These are phyloP conservation scores for Erythrobasidium hasegawianum DNA, from an alignment of 1,284 basidiomycete species.

Conservation along the genomic window DNA sequence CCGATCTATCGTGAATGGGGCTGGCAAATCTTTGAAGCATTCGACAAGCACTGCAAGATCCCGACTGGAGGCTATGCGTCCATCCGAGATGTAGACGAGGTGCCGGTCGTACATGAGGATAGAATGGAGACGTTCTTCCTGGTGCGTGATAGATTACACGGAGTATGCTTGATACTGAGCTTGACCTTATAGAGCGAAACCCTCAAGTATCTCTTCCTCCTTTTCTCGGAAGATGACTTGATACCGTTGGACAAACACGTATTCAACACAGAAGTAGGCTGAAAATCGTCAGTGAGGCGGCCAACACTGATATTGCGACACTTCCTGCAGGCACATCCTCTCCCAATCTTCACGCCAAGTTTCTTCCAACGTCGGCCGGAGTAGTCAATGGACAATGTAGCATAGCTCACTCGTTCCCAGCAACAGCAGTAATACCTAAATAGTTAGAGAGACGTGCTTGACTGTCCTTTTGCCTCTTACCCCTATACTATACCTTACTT, in stretches of 20 bases:
- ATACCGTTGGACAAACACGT: slow-evolving; percentile 69
- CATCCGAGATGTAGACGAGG: slow-evolving; percentile 74
- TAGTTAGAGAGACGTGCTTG: too few species aligned
- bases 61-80: slow-evolving; percentile 75
- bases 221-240: slow-evolving; percentile 70
- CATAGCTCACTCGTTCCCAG: too few species aligned
- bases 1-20: slow-evolving; percentile 72
- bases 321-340: slow-evolving; percentile 59
- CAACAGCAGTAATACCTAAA: too few species aligned
- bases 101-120: slow-evolving; percentile 67
- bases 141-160: slow-evolving; percentile 56
- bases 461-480: too few species aligned
- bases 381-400: too few species aligned
- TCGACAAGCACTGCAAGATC: slow-evolving; percentile 74
- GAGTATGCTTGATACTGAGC: neutral
- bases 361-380: too few species aligned
- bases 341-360: slow-evolving; percentile 60
- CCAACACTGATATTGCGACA: neutral
- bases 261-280: slow-evolving; percentile 67
- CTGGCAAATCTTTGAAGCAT: slow-evolving; percentile 87
- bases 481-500: too few species aligned
- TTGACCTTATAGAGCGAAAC: slow-evolving; percentile 87
- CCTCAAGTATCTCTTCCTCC: slow-evolving; percentile 86
- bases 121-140: slow-evolving; percentile 95
- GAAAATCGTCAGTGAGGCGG: neutral